phyloP scores from a whole-genome alignment of 306 rosid genomes.

The Vigna radiata region DNA sequence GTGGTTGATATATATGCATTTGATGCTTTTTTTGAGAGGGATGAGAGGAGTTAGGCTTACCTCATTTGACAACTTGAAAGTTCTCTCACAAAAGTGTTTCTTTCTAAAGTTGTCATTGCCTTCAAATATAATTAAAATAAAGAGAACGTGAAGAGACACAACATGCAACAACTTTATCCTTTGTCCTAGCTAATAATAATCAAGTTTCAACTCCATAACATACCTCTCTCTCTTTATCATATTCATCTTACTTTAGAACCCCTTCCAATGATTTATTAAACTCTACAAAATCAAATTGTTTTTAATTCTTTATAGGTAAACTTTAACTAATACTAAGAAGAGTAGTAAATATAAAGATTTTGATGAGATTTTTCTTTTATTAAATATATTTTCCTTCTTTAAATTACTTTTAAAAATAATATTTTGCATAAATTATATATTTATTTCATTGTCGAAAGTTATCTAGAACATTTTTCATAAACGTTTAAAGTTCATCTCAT shows the following conservation, averaged over 20 bases:
- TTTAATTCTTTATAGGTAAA: no score
- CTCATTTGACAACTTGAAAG: conserved; percentile 64
- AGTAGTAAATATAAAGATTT: no score
- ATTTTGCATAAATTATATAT: no score
- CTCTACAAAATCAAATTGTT: no score
- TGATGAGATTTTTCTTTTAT: no score
- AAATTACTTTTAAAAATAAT: no score
- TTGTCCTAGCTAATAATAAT: conserved; percentile 15
- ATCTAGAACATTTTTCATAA: no score
- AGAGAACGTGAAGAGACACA: conserved; percentile 26
- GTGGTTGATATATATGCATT: conserved; percentile 40
- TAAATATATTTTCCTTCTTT: no score
- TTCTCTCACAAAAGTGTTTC: conserved; percentile 51
- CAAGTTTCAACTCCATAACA: not conserved
- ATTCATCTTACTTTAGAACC: not conserved
- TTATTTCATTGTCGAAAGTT: no score
- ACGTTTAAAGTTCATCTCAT: no score
- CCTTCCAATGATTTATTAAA: not conserved
- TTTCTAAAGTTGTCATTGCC: conserved; percentile 54
- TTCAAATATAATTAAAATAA: conserved; percentile 49
- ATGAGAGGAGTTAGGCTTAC: conserved; percentile 51
- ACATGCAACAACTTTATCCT: conserved; percentile 20
- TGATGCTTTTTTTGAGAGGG: conserved; percentile 29
- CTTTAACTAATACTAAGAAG: no score
- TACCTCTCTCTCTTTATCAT: not conserved